phyloP scores from a whole-genome alignment of 2,329 filamentous ascomycete genomes.

The Aspergillus sp. region DNA sequence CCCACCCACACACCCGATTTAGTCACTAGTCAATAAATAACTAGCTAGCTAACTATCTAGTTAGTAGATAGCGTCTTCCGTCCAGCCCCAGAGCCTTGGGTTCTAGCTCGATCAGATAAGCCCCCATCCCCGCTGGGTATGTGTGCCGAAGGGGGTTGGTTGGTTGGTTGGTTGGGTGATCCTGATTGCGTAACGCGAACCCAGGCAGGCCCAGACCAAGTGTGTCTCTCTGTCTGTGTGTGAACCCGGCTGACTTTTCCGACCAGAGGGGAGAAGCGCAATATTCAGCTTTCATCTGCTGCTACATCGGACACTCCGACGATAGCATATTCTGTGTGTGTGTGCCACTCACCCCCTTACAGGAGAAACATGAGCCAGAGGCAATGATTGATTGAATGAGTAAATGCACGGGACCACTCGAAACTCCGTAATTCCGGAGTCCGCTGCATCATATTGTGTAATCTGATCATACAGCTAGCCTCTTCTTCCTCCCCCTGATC shows the following conservation, averaged over 20 bases:
- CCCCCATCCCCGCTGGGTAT: background rate
- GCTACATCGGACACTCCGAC: no score
- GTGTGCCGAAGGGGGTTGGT: no score
- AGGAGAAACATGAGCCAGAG: no score
- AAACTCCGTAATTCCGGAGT: background rate
- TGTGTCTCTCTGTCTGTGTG: no score
- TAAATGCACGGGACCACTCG: background rate
- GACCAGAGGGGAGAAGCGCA: no score
- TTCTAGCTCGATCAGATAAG: constrained; percentile 9
- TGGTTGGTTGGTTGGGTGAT: background rate
- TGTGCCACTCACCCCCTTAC: no score
- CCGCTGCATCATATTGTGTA: background rate
- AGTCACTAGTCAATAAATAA: background rate
- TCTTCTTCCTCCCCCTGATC: background rate
- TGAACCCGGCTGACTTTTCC: no score
- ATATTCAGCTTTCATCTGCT: no score
- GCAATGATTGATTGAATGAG: no score
- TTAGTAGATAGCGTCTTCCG: no score
- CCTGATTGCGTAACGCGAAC: background rate
- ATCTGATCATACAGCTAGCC: background rate
- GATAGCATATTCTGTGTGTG: no score
- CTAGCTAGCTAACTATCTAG: no score
- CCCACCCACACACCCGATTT: background rate
- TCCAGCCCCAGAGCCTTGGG: background rate
- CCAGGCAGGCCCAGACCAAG: background rate